These are phyloP conservation scores for Malus fusca DNA, from an alignment of 306 rosid species.

Conservation along the genomic window DNA sequence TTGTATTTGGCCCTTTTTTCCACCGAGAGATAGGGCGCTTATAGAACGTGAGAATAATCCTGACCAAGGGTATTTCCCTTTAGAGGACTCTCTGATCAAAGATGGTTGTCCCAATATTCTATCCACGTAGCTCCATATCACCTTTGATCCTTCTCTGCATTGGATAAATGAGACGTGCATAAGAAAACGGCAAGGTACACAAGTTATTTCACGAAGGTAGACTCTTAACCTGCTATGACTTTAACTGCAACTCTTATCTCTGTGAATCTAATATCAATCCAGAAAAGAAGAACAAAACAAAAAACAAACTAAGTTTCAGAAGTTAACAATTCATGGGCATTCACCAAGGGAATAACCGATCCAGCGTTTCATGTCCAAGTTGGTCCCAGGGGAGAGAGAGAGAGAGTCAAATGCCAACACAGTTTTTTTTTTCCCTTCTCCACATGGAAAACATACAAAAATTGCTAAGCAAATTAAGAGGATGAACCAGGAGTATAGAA, in stretches of 20 bases:
- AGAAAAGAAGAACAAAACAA: background rate
- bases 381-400: background rate
- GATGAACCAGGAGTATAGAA: background rate
- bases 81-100: conserved; percentile 86
- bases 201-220: conserved; percentile 3
- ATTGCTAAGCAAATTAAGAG: background rate
- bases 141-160: conserved; percentile 94
- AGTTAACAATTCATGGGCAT: background rate
- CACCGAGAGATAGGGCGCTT: conserved; percentile 34
- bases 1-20: conserved; percentile 31
- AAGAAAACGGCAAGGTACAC: conserved; percentile 8
- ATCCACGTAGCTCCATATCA: conserved; percentile 97
- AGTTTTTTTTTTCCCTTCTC: background rate
- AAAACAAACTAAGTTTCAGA: background rate
- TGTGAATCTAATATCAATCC: background rate
- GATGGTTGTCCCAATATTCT: conserved; percentile 98
- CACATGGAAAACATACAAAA: background rate
- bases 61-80: conserved; percentile 96
- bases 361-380: background rate
- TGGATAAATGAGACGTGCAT: conserved; percentile 12
- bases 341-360: background rate
- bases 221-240: background rate
- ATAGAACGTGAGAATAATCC: conserved; percentile 56
- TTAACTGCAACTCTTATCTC: background rate
- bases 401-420: background rate